These are phyloP conservation scores for Beauveria sp. DNA, from an alignment of 2,329 filamentous ascomycete species.

Conservation along the genomic window DNA sequence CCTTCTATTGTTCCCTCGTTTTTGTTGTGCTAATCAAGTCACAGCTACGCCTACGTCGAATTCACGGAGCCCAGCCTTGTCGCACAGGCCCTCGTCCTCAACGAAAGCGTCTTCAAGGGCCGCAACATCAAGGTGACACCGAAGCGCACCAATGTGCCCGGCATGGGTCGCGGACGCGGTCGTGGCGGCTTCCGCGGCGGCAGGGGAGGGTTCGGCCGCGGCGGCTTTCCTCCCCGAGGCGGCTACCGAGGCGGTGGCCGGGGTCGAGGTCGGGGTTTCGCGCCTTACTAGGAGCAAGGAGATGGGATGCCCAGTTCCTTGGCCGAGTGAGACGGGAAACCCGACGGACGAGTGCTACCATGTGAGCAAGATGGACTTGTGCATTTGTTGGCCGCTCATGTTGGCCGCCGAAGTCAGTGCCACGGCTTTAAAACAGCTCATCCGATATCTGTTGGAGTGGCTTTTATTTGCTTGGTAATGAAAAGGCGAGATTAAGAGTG, in stretches of 20 bases:
- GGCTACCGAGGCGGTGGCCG: constrained; percentile 63
- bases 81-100: constrained; percentile 85
- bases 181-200: constrained; percentile 46
- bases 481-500: background rate
- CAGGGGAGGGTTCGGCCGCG: constrained; percentile 45
- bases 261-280: constrained; percentile 56
- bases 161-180: constrained; percentile 77
- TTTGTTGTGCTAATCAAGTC: constrained; percentile 14
- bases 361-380: background rate
- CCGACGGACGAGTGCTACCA: background rate
- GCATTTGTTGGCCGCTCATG: background rate
- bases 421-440: background rate
- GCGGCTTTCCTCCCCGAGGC: constrained; percentile 45
- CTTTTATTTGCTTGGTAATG: constrained; percentile 1
- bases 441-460: background rate
- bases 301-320: constrained; percentile 11
- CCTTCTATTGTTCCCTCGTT: background rate
- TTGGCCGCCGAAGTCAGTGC: background rate
- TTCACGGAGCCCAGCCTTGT: constrained; percentile 92
- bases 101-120: constrained; percentile 92
- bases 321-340: background rate
- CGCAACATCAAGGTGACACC: constrained; percentile 91
- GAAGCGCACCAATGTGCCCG: constrained; percentile 94
- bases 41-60: constrained; percentile 96
- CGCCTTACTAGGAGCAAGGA: constrained; percentile 52